Percentiles rank a stretch among this genome's conserved stretches.
These are phyloP conservation scores for Strobilomyces confusus DNA, from an alignment of 768 basidiomycete genomes.

Conservation along the genomic window DNA sequence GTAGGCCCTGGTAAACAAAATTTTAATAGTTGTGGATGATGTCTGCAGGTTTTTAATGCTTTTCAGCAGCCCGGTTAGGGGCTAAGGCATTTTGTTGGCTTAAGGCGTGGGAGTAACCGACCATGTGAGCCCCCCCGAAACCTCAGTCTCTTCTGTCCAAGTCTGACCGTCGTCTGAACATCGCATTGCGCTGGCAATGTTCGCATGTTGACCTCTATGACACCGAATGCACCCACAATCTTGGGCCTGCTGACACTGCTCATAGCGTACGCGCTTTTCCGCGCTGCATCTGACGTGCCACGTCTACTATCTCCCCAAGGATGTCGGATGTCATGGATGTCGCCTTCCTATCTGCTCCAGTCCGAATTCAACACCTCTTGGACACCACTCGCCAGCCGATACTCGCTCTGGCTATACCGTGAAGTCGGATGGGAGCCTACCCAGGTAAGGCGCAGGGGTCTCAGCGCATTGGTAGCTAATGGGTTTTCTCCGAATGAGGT, in stretches of 20 bases:
- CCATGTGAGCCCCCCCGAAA: too few relatives aligned
- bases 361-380: constrained; percentile 60
- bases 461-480: neutral
- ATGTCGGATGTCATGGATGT: constrained; percentile 97
- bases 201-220: constrained; percentile 9
- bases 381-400: constrained; percentile 69
- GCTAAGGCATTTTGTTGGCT: too few relatives aligned
- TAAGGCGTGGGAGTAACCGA: too few relatives aligned
- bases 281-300: constrained; percentile 42
- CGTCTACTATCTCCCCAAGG: constrained; percentile 74
- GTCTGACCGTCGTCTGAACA: too few relatives aligned
- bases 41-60: too few relatives aligned
- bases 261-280: constrained; percentile 38
- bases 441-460: constrained; percentile 38
- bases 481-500: neutral
- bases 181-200: too few relatives aligned
- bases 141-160: too few relatives aligned
- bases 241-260: constrained; percentile 35
- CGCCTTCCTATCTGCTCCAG: constrained; percentile 81
- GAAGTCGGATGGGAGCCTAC: constrained; percentile 80
- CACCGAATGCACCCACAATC: constrained; percentile 3
- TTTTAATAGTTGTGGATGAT: too few relatives aligned
- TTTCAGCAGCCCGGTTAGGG: too few relatives aligned
- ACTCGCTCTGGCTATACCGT: constrained; percentile 87
- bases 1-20: too few relatives aligned